phyloP scores from a whole-genome alignment of 2,329 filamentous ascomycete species.

The Rhytidhysteron rufulum region DNA sequence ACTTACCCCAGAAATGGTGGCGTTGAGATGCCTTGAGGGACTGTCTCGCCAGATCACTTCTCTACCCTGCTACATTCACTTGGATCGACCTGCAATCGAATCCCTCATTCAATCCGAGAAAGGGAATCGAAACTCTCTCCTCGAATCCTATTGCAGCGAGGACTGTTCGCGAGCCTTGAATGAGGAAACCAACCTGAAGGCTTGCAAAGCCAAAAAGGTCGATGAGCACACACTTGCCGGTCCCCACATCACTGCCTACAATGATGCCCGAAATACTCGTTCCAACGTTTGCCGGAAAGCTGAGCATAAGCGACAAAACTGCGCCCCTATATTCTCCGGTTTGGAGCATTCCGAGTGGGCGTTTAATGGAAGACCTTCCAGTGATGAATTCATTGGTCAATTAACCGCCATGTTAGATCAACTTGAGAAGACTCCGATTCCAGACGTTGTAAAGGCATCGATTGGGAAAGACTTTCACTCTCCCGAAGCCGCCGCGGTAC shows the following conservation, averaged over 20 bases:
- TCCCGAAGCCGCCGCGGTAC: not conserved
- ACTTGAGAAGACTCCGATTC: not conserved
- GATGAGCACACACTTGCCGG: not conserved
- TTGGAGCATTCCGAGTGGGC: not conserved
- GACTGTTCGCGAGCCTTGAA: not conserved
- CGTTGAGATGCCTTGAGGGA: not conserved
- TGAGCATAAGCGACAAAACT: not conserved
- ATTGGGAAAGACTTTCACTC: not conserved
- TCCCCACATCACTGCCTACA: not conserved
- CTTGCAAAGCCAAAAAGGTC: not conserved
- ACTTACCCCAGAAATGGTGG: not conserved
- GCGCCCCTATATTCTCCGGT: not conserved
- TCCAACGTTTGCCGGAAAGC: not conserved
- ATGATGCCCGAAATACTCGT: not conserved
- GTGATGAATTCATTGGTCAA: not conserved
- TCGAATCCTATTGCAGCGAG: not conserved
- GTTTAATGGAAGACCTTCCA: not conserved
- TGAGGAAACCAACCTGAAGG: not conserved
- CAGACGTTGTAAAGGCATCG: not conserved
- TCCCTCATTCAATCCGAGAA: not conserved
- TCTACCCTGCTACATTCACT: conserved; percentile 1
- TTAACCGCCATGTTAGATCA: not conserved
- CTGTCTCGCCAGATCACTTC: not conserved
- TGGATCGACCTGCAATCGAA: not conserved
- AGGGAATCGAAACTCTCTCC: not conserved